Conservation (phyloP, 768 basidiomycete genomes). For the Rhodocollybia butyracea region DNA sequence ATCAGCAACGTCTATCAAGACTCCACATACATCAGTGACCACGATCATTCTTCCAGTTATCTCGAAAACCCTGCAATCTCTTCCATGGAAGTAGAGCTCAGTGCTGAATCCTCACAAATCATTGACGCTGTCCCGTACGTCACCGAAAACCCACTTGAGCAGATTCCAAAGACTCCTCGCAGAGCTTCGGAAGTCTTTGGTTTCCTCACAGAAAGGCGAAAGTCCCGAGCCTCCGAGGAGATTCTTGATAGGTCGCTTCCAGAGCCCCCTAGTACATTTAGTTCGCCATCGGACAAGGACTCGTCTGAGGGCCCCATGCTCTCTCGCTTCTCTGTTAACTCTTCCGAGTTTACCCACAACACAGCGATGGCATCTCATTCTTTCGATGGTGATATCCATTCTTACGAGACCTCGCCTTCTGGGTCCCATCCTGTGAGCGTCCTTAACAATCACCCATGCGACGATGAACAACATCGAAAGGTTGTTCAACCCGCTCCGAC, state of each 20-base stretch:
- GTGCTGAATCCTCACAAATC: slow-evolving; percentile 36
- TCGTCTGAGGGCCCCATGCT: slow-evolving; percentile 12
- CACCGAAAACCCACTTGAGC: background rate
- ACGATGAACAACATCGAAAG: background rate
- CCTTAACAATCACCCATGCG: background rate
- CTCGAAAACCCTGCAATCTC: slow-evolving; percentile 53
- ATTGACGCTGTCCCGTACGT: slow-evolving; percentile 27
- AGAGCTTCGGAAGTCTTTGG: slow-evolving; percentile 75
- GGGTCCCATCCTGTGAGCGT: background rate
- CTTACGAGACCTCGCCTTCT: slow-evolving; percentile 7
- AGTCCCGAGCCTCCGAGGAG: slow-evolving; percentile 26
- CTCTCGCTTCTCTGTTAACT: slow-evolving; percentile 16
- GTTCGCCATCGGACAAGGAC: slow-evolving; percentile 34
- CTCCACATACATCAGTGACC: slow-evolving; percentile 41
- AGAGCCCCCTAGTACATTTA: slow-evolving; percentile 36
- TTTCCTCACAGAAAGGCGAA: slow-evolving; percentile 56
- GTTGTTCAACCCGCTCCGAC: background rate
- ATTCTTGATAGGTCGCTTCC: slow-evolving; percentile 35
- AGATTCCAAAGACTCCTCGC: slow-evolving; percentile 50
- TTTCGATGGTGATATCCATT: slow-evolving; percentile 11
- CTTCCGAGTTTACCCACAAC: slow-evolving; percentile 10
- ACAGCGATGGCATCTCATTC: slow-evolving; percentile 9
- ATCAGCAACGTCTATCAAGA: slow-evolving; percentile 27
- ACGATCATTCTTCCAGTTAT: slow-evolving; percentile 38
- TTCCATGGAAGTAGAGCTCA: slow-evolving; percentile 75